phyloP scores from a whole-genome alignment of 352 stramenopile species.

The Phytopythium kandeliae region DNA sequence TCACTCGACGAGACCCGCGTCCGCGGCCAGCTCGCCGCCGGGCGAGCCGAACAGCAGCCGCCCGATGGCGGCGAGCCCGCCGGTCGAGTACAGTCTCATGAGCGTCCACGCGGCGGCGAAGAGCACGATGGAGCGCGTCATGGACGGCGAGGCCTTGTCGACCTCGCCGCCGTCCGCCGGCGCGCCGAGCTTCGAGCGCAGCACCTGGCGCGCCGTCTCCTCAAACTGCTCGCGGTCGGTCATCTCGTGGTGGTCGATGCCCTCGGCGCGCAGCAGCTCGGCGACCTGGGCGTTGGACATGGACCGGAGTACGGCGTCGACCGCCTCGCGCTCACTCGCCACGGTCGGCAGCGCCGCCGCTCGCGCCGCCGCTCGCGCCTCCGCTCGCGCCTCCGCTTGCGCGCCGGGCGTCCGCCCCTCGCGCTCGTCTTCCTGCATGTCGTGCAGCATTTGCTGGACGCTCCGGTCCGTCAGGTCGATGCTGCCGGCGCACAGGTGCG shows the following conservation, averaged over 20 bases:
- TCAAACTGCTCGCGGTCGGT: constrained; percentile 64
- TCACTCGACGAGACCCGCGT: background rate
- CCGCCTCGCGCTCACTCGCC: constrained; percentile 18
- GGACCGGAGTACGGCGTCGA: constrained; percentile 68
- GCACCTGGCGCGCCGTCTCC: constrained; percentile 65
- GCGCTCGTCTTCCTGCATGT: constrained; percentile 70
- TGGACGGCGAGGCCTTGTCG: constrained; percentile 15
- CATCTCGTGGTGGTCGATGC: constrained; percentile 76
- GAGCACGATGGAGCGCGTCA: constrained; percentile 49
- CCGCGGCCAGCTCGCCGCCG: background rate
- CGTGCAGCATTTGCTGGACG: constrained; percentile 75
- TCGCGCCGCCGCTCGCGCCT: too few species aligned
- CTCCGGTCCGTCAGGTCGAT: constrained; percentile 72
- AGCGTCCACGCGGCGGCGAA: constrained; percentile 63
- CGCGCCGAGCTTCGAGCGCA: constrained; percentile 47
- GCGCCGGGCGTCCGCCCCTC: constrained; percentile 12
- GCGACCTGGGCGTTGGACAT: constrained; percentile 74
- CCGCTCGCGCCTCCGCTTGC: background rate
- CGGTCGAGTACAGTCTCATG: constrained; percentile 62
- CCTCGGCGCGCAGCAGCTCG: constrained; percentile 49
- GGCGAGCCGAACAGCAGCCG: background rate
- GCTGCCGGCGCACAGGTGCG: constrained; percentile 12
- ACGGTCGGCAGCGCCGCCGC: constrained; percentile 11
- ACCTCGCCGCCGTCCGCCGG: too few species aligned
- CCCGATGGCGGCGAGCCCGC: constrained; percentile 28